Evolutionary conservation across 441 rosid genomes (phyloP), one percentile per base, ranked within the genome.

Genomic region (Eutrema salsugineum): DNA sequence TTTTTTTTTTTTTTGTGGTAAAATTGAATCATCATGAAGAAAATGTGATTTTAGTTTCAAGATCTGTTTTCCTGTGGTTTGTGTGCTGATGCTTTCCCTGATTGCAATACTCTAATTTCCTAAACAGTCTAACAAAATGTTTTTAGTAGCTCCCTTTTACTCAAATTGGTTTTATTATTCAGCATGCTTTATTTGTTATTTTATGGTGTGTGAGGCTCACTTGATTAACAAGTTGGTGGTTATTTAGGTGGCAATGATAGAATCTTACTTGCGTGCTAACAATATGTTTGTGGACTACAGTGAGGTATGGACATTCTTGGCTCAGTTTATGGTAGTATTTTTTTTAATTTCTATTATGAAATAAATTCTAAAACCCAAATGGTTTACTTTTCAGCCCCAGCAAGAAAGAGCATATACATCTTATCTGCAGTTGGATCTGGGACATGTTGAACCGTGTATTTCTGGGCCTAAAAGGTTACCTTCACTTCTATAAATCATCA

Each of bases 401-500:
- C 84, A 77, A 76, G 87, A 84, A 61, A 83, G 76, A 75, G 65
- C 71, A 55, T 86, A 85, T 71, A 67, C 89, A 54, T 86, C 91
- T 22, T 85, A 77, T 76, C 70, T 88, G 69, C 83, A 86, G 17
- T 69, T 88, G 79, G 83, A 86, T 56, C 79, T 88, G 33, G 83
- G 82, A 24, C 85, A 82, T 6, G 89, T 88, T 33, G 91, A 79
- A 72, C 88, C 93, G 28, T 86, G 88, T 73, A 46, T 86, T 35
- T 85, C 91, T 44, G 93, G 93, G 32, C 91, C 93, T 66, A 86
- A 88, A 74, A 63, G 93, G 93, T 84, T 38, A 61, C 51, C 57
- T 63, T 64, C 20, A 47, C n/a, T 3, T 55, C 36, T n/a, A n/a
- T n/a, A n/a, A n/a, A n/a, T n/a, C n/a, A n/a, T n/a, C n/a, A n/a